Evolutionary conservation across 495 filamentous ascomycete genomes (phyloP), one percentile per base, ranked within the genome.

Genomic region (Astrothelium macrocarpum): DNA sequence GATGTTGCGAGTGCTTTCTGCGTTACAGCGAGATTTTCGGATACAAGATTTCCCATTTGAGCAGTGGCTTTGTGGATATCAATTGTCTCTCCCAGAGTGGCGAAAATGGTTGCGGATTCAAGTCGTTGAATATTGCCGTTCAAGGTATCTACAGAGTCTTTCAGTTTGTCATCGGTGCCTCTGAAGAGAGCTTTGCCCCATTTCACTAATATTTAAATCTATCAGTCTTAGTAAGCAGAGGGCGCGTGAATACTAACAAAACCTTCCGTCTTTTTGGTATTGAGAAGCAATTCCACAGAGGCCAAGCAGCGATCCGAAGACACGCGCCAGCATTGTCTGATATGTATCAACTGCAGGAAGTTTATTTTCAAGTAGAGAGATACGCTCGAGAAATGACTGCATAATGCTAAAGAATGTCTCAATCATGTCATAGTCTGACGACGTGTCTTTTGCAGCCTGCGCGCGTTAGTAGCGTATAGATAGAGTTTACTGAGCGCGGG

Each of bases 401-500:
- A 56, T 56, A 23, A 56, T 56, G 25, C 49, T 29, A 23, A 56
- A 56, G 49, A 56, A 56, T 7, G 25, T 56, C 49, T 56, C 49
- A 29, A 56, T 56, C 49, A 56, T 56, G 20, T 56, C 49, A 29
- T 29, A 56, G 25, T 56, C 49, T 56, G 49, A 56, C n/a, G 49
- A 56, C 16, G 49, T 56, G 25, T 56, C 49, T 56, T 56, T 56
- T 7, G 49, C 49, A 5, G 49, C 49, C 49, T 56, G 16, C 2
- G 5, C 1, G 29, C 4, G 49, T 56, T 56, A 29, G 29, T 2
- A 29, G 49, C 49, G 4, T 10, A 5, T 10, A n/a, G 5, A 5
- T 29, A 29, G 25, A 4, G 20, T 20, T 4, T 56, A 29, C 25
- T 23, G 7, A 26, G 29, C 25, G 25, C 20, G 7, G 20, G 49